Conservation (phyloP, 2,329 filamentous ascomycete species). For the Pyricularia sp. region DNA sequence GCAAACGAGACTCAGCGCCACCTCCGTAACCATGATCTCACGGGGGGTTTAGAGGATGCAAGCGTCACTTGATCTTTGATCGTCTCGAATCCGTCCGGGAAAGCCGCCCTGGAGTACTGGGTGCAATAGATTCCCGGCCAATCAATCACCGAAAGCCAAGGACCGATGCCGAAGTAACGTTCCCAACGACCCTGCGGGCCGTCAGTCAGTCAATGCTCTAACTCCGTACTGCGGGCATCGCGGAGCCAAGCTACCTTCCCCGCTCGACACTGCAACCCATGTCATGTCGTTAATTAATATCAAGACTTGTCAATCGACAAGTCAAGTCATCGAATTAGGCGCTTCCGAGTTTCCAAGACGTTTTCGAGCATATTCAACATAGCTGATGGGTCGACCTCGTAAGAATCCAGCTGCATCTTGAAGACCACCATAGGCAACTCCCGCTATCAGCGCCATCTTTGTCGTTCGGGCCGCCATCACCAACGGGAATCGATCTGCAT, state of each 20-base stretch:
- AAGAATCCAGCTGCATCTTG: slow-evolving; percentile 66
- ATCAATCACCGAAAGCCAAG: neutral
- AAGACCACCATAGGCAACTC: slow-evolving; percentile 67
- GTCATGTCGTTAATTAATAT: neutral
- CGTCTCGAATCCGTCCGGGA: neutral
- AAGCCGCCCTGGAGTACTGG: neutral
- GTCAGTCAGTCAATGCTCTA: neutral
- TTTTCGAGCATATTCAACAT: slow-evolving; percentile 42
- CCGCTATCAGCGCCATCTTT: slow-evolving; percentile 68
- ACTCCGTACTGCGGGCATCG: neutral
- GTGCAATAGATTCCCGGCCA: neutral
- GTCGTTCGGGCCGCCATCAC: slow-evolving; percentile 70
- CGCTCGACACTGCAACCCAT: neutral
- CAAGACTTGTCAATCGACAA: neutral
- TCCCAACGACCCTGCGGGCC: neutral
- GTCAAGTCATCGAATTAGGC: neutral
- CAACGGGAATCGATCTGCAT: slow-evolving; percentile 66
- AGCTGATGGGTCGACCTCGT: slow-evolving; percentile 64
- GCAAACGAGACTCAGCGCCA: neutral
- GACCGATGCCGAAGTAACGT: neutral
- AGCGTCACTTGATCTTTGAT: neutral
- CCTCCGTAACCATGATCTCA: neutral
- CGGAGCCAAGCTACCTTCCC: neutral
- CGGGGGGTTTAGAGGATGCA: neutral
- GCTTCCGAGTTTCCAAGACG: neutral